Percentiles rank a stretch among this genome's conserved stretches.
Conservation (phyloP, 2,329 filamentous ascomycete species). For the Neurospora sp. region DNA sequence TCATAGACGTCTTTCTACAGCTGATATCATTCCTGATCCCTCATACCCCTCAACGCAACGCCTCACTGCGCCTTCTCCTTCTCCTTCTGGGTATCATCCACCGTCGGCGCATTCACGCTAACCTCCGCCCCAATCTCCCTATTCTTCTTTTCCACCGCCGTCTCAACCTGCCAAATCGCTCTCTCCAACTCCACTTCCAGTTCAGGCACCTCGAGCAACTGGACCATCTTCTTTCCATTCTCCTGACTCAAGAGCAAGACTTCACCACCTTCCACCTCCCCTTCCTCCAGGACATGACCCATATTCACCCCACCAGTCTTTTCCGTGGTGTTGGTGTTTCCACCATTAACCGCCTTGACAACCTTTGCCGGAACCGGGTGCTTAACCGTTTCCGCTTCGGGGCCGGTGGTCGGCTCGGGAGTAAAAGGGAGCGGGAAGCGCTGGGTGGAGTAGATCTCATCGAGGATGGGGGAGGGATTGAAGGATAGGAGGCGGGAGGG, state of each 20-base stretch:
- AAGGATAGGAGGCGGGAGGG: conserved; percentile 49
- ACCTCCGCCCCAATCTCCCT: conserved; percentile 13
- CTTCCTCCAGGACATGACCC: not conserved
- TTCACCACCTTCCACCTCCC: conserved; percentile 24
- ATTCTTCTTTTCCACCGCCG: conserved; percentile 30
- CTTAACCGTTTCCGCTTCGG: conserved; percentile 12
- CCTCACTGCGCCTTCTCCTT: conserved; percentile 15
- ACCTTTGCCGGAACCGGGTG: conserved; percentile 15
- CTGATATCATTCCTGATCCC: conserved; percentile 8
- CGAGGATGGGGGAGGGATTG: conserved; percentile 58
- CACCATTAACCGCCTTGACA: not conserved
- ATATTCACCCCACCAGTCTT: not conserved
- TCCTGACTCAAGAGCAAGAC: conserved; percentile 29
- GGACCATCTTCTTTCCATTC: conserved; percentile 23
- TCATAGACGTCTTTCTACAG: not conserved
- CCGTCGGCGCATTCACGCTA: conserved; percentile 12
- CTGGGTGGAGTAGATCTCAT: conserved; percentile 55
- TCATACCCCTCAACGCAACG: not conserved
- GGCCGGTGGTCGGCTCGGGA: conserved; percentile 17
- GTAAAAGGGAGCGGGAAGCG: conserved; percentile 18
- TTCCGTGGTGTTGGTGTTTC: conserved; percentile 11
- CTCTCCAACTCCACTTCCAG: conserved; percentile 65
- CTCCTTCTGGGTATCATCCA: conserved; percentile 9
- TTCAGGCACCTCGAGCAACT: conserved; percentile 57
- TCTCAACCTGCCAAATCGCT: conserved; percentile 65